Evolutionary conservation across 2,329 filamentous ascomycete species (phyloP).

Genomic region (Botrytis elliptica): DNA sequence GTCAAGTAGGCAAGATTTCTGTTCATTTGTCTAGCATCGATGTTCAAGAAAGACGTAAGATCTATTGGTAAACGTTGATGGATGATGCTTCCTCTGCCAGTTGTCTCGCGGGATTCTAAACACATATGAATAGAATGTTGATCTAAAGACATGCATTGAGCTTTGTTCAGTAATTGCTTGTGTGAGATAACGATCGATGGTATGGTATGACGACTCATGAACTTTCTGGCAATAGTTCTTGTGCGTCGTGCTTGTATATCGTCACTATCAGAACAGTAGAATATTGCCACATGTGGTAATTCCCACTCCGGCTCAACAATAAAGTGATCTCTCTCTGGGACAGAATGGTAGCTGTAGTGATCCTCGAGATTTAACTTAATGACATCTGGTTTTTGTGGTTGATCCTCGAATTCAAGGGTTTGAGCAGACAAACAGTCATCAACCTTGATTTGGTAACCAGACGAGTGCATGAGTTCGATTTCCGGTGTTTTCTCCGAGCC

Average conservation of each 20-base stretch:
- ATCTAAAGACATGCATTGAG: constrained; percentile 41
- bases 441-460: constrained; percentile 51
- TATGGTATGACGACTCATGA: constrained; percentile 48
- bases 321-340: constrained; percentile 40
- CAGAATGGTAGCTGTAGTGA: constrained; percentile 41
- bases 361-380: constrained; percentile 43
- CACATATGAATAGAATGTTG: constrained; percentile 49
- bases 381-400: constrained; percentile 42
- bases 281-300: constrained; percentile 50
- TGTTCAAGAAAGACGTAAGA: constrained; percentile 49
- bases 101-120: constrained; percentile 45
- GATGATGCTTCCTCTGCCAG: constrained; percentile 39
- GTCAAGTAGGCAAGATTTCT: constrained; percentile 52
- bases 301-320: constrained; percentile 47
- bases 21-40: constrained; percentile 54
- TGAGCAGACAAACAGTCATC: constrained; percentile 48
- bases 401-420: constrained; percentile 37
- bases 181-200: constrained; percentile 52
- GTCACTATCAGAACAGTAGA: constrained; percentile 49
- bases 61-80: constrained; percentile 50
- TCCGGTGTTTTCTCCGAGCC: constrained; percentile 48
- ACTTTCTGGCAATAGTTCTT: constrained; percentile 46
- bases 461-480: constrained; percentile 53
- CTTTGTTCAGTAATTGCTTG: constrained; percentile 42
- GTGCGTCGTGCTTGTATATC: constrained; percentile 42